These are phyloP conservation scores for Magnusiomyces paraingens DNA, from an alignment of 1,139 yeast species.

Conservation along the genomic window DNA sequence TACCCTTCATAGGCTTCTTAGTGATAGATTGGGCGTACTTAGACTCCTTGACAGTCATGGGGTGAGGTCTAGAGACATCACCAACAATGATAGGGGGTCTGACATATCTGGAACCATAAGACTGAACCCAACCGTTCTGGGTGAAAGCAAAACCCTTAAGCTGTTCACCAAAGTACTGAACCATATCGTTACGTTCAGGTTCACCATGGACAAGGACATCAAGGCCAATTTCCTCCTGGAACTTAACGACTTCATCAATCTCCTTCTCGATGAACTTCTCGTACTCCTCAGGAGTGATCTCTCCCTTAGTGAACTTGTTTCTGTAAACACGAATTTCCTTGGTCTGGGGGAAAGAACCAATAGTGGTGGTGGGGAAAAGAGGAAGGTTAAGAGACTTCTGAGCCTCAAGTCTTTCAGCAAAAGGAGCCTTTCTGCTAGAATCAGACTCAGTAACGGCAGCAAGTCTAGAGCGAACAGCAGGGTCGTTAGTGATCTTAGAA, in stretches of 20 bases:
- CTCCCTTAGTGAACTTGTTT: conserved; percentile 96
- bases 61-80: conserved; percentile 96
- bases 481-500: conserved; percentile 85
- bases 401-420: conserved; percentile 77
- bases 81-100: conserved; percentile 99
- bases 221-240: conserved; percentile 98
- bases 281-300: conserved; percentile 88
- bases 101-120: conserved; percentile 99
- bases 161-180: conserved; percentile 99
- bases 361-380: conserved; percentile 98
- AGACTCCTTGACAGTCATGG: conserved; percentile 98
- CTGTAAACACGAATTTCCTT: conserved; percentile 97
- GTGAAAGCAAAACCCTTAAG: conserved; percentile 97
- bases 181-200: conserved; percentile 99
- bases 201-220: conserved; percentile 95
- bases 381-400: conserved; percentile 94
- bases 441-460: conserved; percentile 67
- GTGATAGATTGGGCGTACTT: conserved; percentile 98
- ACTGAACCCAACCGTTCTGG: conserved; percentile 99
- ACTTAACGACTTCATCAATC: conserved; percentile 89
- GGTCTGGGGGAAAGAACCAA: conserved; percentile 99
- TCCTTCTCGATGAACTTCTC: conserved; percentile 94
- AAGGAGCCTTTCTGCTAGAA: conserved; percentile 71
- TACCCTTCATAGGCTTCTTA: conserved; percentile 96
- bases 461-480: conserved; percentile 83